Base-by-base conservation (phyloP, 345 rosid genomes). In the Lepidium didymum region DNA sequence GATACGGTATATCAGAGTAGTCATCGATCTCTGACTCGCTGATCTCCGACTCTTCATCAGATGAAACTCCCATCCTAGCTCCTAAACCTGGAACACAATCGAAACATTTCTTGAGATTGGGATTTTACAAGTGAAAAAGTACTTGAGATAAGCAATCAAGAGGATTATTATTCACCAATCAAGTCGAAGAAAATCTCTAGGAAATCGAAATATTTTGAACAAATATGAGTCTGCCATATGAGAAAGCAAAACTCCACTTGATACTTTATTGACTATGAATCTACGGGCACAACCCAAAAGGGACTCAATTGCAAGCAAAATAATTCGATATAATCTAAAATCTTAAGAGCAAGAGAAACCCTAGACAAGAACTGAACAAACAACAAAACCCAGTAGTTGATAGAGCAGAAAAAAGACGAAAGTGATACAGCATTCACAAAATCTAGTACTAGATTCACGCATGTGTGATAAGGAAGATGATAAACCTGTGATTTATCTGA, bases 11-110 rank as follows among this genome's bases (percentile, higher is more conserved):
- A 35, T 81, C 87, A 9, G 64, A 35, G 40, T 84, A 82, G 1
- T 81, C 88, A 27, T 56, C 64, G 18, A 92, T 80, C 85, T 92
- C 98, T 3, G 96, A 86, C 4, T 92, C 97, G 64, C 96, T 86
- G 66, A 86, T 77, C 34, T 92, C 96, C 1, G 85, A n/a, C 70
- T 86, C 96, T 64, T 89, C 98, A 2, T 75, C 89, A 57, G 91
- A 83, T 62, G 87, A 77, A 56, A 36, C 40, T 42, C 53, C 83
- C 98, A 92, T 92, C 80, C 57, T 71, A 16, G 44, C 13, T 46
- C 44, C 38, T 66, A 23, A 10, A 64, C 62, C 67, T 68, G 56
- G 4, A 67, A 53, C 43, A 53, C n/a, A 54, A 13, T 12, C 18
- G 34, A 16, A 16, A 60, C 16, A 53, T 25, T 4, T 35, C 14